phyloP scores from a whole-genome alignment of 768 basidiomycete genomes.

The Rhodotorula paludigena region DNA sequence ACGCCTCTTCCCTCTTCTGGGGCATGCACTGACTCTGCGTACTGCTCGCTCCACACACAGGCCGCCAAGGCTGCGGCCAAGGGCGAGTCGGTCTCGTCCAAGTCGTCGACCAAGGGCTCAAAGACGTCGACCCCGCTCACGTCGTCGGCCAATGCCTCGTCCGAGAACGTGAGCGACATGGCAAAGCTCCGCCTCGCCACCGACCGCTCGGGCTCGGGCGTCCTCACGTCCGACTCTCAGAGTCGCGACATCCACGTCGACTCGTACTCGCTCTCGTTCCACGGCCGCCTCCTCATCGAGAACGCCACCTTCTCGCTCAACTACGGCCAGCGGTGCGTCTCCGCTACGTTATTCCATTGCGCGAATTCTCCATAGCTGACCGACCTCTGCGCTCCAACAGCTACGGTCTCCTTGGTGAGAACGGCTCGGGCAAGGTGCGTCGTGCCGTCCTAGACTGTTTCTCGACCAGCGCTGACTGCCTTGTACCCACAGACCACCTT shows the following conservation, averaged over 20 bases:
- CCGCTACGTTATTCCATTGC: neutral
- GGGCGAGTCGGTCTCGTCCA: constrained; percentile 48
- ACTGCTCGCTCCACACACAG: constrained; percentile 45
- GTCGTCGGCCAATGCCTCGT: constrained; percentile 71
- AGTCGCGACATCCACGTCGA: constrained; percentile 97
- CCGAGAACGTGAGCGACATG: constrained; percentile 73
- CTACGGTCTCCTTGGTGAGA: constrained; percentile 93
- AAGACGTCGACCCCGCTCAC: constrained; percentile 73
- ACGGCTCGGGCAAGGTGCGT: constrained; percentile 93
- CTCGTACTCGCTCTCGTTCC: constrained; percentile 90
- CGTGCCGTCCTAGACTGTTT: constrained; percentile 4
- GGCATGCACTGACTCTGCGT: neutral
- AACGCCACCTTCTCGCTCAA: constrained; percentile 69
- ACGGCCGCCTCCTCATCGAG: constrained; percentile 68
- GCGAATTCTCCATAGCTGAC: neutral
- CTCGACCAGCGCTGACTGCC: neutral
- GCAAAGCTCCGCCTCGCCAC: constrained; percentile 83
- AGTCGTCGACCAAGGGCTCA: constrained; percentile 55
- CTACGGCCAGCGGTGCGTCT: constrained; percentile 65
- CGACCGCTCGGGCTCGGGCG: constrained; percentile 77
- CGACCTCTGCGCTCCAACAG: constrained; percentile 37
- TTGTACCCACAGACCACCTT: constrained; percentile 71
- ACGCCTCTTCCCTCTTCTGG: neutral
- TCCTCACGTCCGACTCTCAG: constrained; percentile 85
- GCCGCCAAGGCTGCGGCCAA: constrained; percentile 56